A percentile compares a stretch with the other conserved stretches of the same genome.
phyloP scores from a whole-genome alignment of 768 basidiomycete genomes.

The Lepiota venenata region DNA sequence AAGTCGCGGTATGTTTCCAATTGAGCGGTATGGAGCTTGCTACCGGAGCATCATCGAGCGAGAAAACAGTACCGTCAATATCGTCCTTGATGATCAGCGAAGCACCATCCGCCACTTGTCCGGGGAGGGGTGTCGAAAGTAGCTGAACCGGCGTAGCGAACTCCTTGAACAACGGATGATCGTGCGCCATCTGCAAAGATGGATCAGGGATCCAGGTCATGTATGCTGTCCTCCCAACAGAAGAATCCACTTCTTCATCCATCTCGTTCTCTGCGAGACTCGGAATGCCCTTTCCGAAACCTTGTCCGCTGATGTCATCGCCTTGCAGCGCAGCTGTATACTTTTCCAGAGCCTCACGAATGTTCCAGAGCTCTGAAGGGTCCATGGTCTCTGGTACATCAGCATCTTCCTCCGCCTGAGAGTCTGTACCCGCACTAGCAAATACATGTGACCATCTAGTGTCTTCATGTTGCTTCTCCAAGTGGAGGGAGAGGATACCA shows the following conservation, averaged over 20 bases:
- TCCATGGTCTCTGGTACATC: conserved; percentile 90
- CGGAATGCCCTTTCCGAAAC: conserved; percentile 66
- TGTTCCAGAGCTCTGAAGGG: conserved; percentile 73
- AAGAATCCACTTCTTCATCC: conserved; percentile 84
- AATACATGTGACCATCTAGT: conserved; percentile 91
- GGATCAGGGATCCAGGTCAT: conserved; percentile 59
- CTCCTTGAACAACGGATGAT: conserved; percentile 10
- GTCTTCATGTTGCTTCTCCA: conserved; percentile 83
- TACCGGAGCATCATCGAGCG: conserved; percentile 30
- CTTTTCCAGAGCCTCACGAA: conserved; percentile 82
- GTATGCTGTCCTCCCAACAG: conserved; percentile 61
- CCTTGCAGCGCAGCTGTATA: conserved; percentile 70
- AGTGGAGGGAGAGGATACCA: conserved; percentile 75
- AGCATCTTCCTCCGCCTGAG: conserved; percentile 38
- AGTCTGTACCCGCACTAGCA: conserved; percentile 39
- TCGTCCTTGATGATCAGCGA: conserved; percentile 67
- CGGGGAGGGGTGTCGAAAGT: conserved; percentile 74
- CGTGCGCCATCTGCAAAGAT: conserved; percentile 7
- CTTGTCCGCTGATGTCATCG: conserved; percentile 58
- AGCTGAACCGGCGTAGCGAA: conserved; percentile 41
- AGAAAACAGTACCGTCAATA: conserved; percentile 69
- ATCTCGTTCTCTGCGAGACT: conserved; percentile 85
- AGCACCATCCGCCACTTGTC: conserved; percentile 25
- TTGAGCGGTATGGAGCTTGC: conserved; percentile 19
- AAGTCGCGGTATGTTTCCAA: conserved; percentile 84